These are phyloP conservation scores for Fonsecaea monophora DNA, from an alignment of 2,329 filamentous ascomycete species.

Conservation along the genomic window DNA sequence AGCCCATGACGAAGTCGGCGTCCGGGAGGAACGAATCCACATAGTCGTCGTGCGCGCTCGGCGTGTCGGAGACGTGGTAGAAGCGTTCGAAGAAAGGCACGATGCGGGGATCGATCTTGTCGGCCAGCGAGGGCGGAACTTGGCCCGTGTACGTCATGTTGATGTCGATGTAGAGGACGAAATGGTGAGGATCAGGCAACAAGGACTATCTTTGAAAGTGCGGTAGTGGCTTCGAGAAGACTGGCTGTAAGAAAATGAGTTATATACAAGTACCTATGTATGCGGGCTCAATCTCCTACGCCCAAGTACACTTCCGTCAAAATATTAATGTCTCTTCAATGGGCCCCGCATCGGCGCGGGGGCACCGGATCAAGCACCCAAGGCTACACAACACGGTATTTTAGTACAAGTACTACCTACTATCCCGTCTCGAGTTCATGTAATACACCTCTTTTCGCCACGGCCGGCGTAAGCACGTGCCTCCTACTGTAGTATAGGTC, in stretches of 20 bases:
- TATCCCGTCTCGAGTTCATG: too few relatives aligned
- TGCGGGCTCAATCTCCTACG: too few relatives aligned
- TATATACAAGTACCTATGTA: background rate
- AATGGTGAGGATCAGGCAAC: too few relatives aligned
- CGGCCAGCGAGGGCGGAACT: slow-evolving; percentile 15
- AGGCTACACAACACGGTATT: background rate
- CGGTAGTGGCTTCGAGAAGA: background rate
- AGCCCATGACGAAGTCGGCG: slow-evolving; percentile 61
- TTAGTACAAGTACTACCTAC: too few relatives aligned
- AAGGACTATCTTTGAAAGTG: too few relatives aligned
- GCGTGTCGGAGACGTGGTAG: slow-evolving; percentile 44
- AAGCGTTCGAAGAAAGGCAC: slow-evolving; percentile 41
- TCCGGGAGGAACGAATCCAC: slow-evolving; percentile 56
- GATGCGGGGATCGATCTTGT: slow-evolving; percentile 34
- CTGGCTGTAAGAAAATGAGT: background rate
- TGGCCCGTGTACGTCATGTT: slow-evolving; percentile 35
- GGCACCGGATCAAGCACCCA: background rate
- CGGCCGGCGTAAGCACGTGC: background rate
- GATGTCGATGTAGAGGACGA: background rate
- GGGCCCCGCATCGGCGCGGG: background rate
- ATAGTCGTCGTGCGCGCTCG: slow-evolving; percentile 58
- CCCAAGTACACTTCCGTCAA: too few relatives aligned
- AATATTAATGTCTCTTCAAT: too few relatives aligned
- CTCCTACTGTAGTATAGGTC: background rate
- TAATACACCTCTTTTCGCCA: too few relatives aligned